Base-by-base conservation (phyloP, 108 stramenopile species). In the Skeletonema potamos region DNA sequence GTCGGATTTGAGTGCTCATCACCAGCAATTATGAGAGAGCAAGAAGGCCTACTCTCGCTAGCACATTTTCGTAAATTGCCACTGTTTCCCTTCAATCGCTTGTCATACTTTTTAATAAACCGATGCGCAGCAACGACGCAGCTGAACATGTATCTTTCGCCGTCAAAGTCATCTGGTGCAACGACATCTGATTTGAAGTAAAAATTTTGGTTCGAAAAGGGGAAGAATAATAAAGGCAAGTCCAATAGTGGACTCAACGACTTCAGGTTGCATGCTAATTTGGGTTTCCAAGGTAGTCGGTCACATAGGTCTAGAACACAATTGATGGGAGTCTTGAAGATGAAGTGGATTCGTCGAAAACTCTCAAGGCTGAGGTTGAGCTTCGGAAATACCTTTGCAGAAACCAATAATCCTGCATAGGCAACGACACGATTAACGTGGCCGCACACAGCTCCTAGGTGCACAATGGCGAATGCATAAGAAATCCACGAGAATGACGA, bases 201-300 rank as follows among this genome's bases (percentile, higher is more conserved):
- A 70, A 88, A 93, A 20, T 64, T 81, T 54, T 83, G 64, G 51
- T 82, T 88, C 61, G 90, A 86, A 63, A 91, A 96, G 4, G 91
- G 91, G 68, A 88, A 90, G 79, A 96, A 96, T 20, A 96, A 73
- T 26, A 96, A 64, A 0, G 95, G 95, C 48, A 96, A 64, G 58
- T 96, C 91, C 2, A 96, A 67, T 41, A 92, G 78, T 18, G 79
- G 71, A 39, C 60, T 68, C 60, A 85, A 30, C 17, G 60, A 28
- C 48, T 73, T 65, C 44, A 96, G 32, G 59, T 80, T 79, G 15
- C 64, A 36, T 7, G 82, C 22, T 6, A 54, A 36, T 12, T 30
- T 29, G 18, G 55, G 32, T 11, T 66, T 62, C 34, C 67, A 60
- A 15, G 76, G 69, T 7, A 89, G 37, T 12, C 28, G 6, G 20